Conservation (phyloP, 2,329 filamentous ascomycete species). For the Ceratocystis eucalypticola region DNA sequence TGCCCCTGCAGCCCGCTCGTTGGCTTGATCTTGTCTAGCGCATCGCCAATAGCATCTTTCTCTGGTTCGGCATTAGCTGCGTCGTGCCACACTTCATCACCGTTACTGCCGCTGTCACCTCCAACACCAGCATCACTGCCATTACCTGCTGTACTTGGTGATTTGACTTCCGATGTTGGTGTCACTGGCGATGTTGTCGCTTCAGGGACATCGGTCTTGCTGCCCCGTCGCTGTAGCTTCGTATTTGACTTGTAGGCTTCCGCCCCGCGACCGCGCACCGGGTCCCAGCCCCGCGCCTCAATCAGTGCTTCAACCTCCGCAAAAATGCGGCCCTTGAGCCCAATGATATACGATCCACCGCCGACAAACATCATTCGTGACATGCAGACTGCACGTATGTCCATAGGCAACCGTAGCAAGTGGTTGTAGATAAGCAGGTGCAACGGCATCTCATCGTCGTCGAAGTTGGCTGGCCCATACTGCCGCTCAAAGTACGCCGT, state of each 20-base stretch:
- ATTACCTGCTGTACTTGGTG: not conserved
- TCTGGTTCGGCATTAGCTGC: slow-evolving; percentile 36
- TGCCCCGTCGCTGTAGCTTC: slow-evolving; percentile 28
- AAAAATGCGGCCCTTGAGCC: slow-evolving; percentile 63
- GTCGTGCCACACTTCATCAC: slow-evolving; percentile 28
- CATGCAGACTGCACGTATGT: slow-evolving; percentile 76
- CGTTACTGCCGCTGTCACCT: slow-evolving; percentile 14
- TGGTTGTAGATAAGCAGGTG: slow-evolving; percentile 63
- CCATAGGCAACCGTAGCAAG: slow-evolving; percentile 62
- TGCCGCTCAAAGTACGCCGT: slow-evolving; percentile 54
- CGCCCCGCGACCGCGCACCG: slow-evolving; percentile 55
- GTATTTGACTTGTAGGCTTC: slow-evolving; percentile 38
- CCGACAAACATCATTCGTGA: slow-evolving; percentile 78
- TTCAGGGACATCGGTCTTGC: not conserved
- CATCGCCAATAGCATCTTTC: slow-evolving; percentile 44
- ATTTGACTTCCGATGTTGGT: slow-evolving; percentile 15
- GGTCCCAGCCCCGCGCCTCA: slow-evolving; percentile 59
- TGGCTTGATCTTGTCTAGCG: slow-evolving; percentile 34
- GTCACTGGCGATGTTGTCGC: too few species aligned
- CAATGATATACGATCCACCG: slow-evolving; percentile 63
- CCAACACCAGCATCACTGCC: slow-evolving; percentile 7
- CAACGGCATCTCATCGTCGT: slow-evolving; percentile 76
- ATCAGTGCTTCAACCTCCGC: slow-evolving; percentile 59
- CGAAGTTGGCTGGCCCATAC: slow-evolving; percentile 44
- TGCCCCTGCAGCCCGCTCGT: slow-evolving; percentile 36